Evolutionary conservation across 352 stramenopile species (phyloP).

Genomic region (Globisporangium paddicum): DNA sequence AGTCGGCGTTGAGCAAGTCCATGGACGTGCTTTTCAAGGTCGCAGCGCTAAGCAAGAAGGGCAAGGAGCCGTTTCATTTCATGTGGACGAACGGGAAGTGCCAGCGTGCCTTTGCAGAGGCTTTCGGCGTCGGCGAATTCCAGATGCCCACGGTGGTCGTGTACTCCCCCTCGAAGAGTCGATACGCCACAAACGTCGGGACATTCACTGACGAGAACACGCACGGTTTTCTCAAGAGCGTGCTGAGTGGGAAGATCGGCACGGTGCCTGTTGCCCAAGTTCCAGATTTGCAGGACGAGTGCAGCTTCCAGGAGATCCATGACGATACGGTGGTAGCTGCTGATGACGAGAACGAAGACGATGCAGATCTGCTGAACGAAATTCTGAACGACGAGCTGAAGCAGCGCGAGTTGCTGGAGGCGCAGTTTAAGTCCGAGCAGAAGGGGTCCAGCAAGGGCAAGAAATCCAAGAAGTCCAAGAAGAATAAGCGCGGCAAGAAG

Average conservation of each 20-base stretch:
- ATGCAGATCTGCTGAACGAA: slow-evolving; percentile 65
- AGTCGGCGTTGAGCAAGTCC: slow-evolving; percentile 41
- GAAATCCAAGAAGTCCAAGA: slow-evolving; percentile 36
- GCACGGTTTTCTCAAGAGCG: slow-evolving; percentile 46
- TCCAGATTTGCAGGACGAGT: slow-evolving; percentile 39
- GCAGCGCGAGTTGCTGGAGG: slow-evolving; percentile 47
- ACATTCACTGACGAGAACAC: slow-evolving; percentile 62
- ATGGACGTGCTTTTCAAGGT: slow-evolving; percentile 36
- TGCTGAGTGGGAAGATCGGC: slow-evolving; percentile 60
- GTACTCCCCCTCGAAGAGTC: slow-evolving; percentile 68
- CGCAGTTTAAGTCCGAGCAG: slow-evolving; percentile 33
- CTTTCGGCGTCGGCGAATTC: slow-evolving; percentile 62
- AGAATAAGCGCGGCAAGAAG: slow-evolving; percentile 36
- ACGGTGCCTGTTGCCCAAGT: slow-evolving; percentile 46
- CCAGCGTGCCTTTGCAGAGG: slow-evolving; percentile 59
- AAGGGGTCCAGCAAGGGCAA: slow-evolving; percentile 25
- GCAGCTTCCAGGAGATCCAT: slow-evolving; percentile 39
- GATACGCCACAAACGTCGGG: slow-evolving; percentile 66
- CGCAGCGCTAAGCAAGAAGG: slow-evolving; percentile 41
- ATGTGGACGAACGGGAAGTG: slow-evolving; percentile 79
- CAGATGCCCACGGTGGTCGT: slow-evolving; percentile 75
- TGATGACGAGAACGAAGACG: slow-evolving; percentile 45
- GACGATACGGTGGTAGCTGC: slow-evolving; percentile 16
- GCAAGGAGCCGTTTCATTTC: slow-evolving; percentile 58
- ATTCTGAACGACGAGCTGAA: slow-evolving; percentile 68